These are phyloP conservation scores for Carex scoparia DNA, from an alignment of 176 grass and related monocot genomes.

Conservation along the genomic window DNA sequence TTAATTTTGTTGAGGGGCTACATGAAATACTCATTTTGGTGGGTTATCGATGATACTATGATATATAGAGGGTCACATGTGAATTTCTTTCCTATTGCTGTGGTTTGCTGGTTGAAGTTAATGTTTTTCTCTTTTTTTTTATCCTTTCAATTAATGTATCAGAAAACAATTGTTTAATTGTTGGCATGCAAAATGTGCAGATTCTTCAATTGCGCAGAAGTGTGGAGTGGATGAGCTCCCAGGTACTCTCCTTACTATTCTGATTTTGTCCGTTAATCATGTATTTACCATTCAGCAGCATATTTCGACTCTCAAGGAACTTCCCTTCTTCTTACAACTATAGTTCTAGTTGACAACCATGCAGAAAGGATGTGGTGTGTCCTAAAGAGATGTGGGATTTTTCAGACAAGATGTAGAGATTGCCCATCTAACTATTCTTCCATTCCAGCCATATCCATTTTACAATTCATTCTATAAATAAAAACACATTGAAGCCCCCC, in stretches of 20 bases:
- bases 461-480: neutral
- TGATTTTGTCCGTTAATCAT: neutral
- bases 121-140: slow-evolving; percentile 16
- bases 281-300: neutral
- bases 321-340: neutral
- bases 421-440: neutral
- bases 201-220: slow-evolving; percentile 64
- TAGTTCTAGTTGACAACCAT: neutral
- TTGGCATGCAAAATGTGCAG: slow-evolving; percentile 36
- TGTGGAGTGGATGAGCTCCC: slow-evolving; percentile 66
- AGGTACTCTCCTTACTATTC: slow-evolving; percentile 42
- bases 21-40: neutral
- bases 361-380: neutral
- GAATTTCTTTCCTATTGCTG: neutral
- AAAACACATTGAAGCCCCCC: too few species aligned
- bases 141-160: slow-evolving; percentile 4
- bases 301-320: neutral
- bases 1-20: neutral
- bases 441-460: neutral
- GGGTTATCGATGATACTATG: neutral
- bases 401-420: neutral
- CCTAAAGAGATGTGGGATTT: neutral
- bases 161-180: neutral
- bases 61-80: neutral
- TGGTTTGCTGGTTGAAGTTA: neutral